Base-by-base conservation (phyloP, 164 flowering plant species). In the Piper betle region DNA sequence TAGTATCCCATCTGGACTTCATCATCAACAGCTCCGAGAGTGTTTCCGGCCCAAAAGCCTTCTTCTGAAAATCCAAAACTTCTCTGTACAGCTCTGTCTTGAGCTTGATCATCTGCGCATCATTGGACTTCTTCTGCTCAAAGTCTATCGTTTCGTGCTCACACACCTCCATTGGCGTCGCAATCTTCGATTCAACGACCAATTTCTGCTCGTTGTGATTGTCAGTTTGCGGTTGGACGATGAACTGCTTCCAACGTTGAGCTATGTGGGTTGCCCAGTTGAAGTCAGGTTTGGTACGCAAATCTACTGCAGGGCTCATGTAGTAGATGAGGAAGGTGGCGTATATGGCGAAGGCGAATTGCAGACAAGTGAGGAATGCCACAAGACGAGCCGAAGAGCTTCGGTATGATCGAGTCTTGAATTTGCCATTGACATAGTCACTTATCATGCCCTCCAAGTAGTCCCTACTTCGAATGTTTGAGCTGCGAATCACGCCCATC, bases 101-200 rank as follows among this genome's bases (percentile, higher is more conserved):
- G 58, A 88, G 7, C 84, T 81, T 90, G 73, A 93, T 88, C 99
- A 90, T 90, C 54, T 79, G 75, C 0, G 71, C 79, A 67, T 93
- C 97, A 55, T 75, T 82, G 0, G 96, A 87, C 72, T 85, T 93
- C 79, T 93, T 93, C 79, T 93, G 99, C 68, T 10, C 13, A 64
- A 93, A 93, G 70, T 90, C 96, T 4, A 90, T 93, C 69, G 76
- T 74, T 67, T 93, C 99, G 3, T 84, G 74, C 81, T 90, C 92
- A 56, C 99, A 93, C 0, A 82, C 96, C 20, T 77, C 80, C 0
- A 78, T 48, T 12, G 83, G 84, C 6, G 59, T 73, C 5, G 63
- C 69, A 52, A 64, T 20, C 61, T 78, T 80, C 13, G 37, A 80
- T 57, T 57, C 80, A 60, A 65, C 74, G 65, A 13, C 82, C n/a